Evolutionary conservation across 257 asterid genomes (phyloP).

Genomic region (Solanum megistacrolobum): DNA sequence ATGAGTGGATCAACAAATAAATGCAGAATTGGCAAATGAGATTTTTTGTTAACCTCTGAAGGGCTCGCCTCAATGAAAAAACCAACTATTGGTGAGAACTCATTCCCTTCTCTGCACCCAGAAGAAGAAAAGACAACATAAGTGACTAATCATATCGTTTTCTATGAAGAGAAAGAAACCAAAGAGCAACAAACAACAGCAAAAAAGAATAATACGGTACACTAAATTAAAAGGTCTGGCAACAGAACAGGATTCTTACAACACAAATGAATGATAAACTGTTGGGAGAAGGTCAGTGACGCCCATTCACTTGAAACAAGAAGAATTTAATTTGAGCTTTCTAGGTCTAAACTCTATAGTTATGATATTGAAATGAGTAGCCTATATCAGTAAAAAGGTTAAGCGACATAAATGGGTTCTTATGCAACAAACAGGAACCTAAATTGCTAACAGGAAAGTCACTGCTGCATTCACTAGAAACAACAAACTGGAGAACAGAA

Average conservation of each 20-base stretch:
- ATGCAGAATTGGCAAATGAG: not conserved
- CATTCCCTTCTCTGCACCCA: slow-evolving; percentile 60
- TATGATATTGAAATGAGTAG: not conserved
- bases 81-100: slow-evolving; percentile 77
- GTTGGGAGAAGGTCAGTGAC: not conserved
- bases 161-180: not conserved
- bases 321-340: not conserved
- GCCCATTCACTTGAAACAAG: not conserved
- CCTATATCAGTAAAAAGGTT: not conserved
- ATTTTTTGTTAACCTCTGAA: slow-evolving; percentile 45
- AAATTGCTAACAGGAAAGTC: not conserved
- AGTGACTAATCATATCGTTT: not conserved
- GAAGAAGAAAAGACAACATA: not conserved
- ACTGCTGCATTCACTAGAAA: not conserved
- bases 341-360: not conserved
- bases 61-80: slow-evolving; percentile 44
- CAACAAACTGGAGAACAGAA: not conserved
- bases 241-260: not conserved
- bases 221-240: not conserved
- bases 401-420: not conserved
- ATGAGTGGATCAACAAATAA: not conserved
- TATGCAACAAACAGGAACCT: not conserved
- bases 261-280: not conserved
- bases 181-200: not conserved
- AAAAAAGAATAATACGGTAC: not conserved